These are phyloP conservation scores for Cryphonectria nitschkei DNA, from an alignment of 2,329 filamentous ascomycete genomes.

Conservation along the genomic window DNA sequence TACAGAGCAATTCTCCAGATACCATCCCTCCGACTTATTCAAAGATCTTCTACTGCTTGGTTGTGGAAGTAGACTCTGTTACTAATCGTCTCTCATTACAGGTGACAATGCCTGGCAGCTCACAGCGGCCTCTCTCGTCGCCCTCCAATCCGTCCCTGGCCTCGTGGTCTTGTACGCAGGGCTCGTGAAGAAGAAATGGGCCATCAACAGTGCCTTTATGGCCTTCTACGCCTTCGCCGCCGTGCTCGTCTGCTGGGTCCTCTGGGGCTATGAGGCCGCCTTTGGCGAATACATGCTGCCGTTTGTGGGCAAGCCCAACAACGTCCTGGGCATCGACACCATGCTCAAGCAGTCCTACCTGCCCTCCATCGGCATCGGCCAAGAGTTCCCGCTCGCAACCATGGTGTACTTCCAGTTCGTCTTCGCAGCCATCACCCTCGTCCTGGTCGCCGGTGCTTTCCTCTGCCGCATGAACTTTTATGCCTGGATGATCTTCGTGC, in stretches of 20 bases:
- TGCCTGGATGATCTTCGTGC: constrained; percentile 57
- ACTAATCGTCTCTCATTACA: constrained; percentile 30
- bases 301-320: constrained; percentile 51
- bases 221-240: constrained; percentile 53
- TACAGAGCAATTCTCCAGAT: not conserved
- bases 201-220: constrained; percentile 55
- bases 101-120: constrained; percentile 58
- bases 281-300: constrained; percentile 56
- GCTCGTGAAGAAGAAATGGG: constrained; percentile 52
- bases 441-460: constrained; percentile 50
- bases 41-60: not conserved
- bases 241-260: constrained; percentile 53
- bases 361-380: constrained; percentile 44
- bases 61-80: too few species aligned
- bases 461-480: constrained; percentile 54
- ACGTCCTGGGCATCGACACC: constrained; percentile 48
- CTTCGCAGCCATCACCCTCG: constrained; percentile 54
- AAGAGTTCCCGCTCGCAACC: constrained; percentile 49
- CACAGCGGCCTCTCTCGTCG: constrained; percentile 53
- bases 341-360: constrained; percentile 47
- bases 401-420: constrained; percentile 60
- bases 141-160: constrained; percentile 52
- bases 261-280: constrained; percentile 52
- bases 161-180: constrained; percentile 54
- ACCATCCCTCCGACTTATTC: too few species aligned